Evolutionary conservation across 148 eudicot species (phyloP).

Genomic region (Fagopyrum esculentum): DNA sequence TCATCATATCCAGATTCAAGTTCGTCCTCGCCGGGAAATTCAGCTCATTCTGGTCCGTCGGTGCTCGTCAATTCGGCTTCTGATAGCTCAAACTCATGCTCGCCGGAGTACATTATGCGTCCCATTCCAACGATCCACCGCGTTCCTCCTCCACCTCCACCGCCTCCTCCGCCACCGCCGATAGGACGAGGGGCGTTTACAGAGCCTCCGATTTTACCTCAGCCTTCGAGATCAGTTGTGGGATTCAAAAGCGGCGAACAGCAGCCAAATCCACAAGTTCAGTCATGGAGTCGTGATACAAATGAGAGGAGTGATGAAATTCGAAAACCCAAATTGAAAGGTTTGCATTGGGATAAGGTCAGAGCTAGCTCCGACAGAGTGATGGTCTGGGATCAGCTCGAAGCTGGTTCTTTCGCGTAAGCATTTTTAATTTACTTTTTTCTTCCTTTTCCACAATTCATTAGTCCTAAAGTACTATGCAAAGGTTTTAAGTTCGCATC

Average conservation of each 20-base stretch:
- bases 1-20: constrained; percentile 22
- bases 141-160: constrained; percentile 33
- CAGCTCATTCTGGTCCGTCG: constrained; percentile 27
- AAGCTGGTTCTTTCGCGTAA: constrained; percentile 83
- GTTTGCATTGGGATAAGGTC: constrained; percentile 90
- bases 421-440: constrained; percentile 2
- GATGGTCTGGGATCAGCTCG: constrained; percentile 86
- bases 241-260: constrained; percentile 14
- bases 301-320: constrained; percentile 36
- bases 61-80: constrained; percentile 22
- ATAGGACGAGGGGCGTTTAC: constrained; percentile 14
- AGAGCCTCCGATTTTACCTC: constrained; percentile 43
- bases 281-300: constrained; percentile 12
- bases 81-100: constrained; percentile 21
- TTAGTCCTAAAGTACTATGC: neutral
- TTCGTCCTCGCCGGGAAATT: constrained; percentile 22
- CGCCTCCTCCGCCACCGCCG: constrained; percentile 50
- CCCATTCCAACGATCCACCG: constrained; percentile 18
- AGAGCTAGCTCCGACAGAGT: constrained; percentile 69
- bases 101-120: constrained; percentile 20
- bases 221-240: constrained; percentile 36
- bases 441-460: neutral
- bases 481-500: neutral
- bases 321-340: constrained; percentile 65
- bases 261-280: neutral